Evolutionary conservation across 2,329 filamentous ascomycete genomes (phyloP), one percentile per base, ranked within the genome.

Genomic region (Biscogniauxia marginata): DNA sequence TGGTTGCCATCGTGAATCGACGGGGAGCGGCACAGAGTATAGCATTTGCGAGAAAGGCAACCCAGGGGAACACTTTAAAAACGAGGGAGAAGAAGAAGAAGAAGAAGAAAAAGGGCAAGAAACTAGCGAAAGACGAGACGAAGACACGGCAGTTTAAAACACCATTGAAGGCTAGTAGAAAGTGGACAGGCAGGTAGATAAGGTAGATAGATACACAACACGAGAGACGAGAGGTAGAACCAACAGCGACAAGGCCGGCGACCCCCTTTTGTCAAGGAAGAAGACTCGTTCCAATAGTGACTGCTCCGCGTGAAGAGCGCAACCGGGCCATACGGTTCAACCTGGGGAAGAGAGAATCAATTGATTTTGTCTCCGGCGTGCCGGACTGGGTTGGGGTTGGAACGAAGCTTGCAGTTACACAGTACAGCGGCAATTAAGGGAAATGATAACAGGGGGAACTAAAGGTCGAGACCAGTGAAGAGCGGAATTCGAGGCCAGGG

Each of bases 1-100:
- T 87, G 68, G 83, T 86, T 64, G 83, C 82, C 82, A 85, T 85
- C 73, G 72, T 83, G 77, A 63, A 67, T 63, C 62, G 66, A 64
- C 65, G 67, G 67, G 59, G 61, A 61, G 59, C 59, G 63, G 61
- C 60, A 63, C 54, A 60, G 59, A 16, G 58, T 57, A 67, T 67
- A 65, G 71, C 75, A 79, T 79, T 73, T 70, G 73, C 65, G 56
- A 57, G 53, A 53, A 54, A 59, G 57, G 52, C 48, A 59, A 52
- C 49, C 58, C 50, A 49, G 55, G 44, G 22, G 54, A 57, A 62
- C 59, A 49, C 47, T 54, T 60, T 58, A 47, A 53, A 53, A 63
- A 58, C 57, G 63, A 62, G 58, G 59, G 58, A 52, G 55, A 44
- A 50, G 53, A 56, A 47, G 46, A 53, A 53, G 22, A 45, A 46